Base-by-base conservation (phyloP, 306 rosid species). In the Fragaria ananassa region DNA sequence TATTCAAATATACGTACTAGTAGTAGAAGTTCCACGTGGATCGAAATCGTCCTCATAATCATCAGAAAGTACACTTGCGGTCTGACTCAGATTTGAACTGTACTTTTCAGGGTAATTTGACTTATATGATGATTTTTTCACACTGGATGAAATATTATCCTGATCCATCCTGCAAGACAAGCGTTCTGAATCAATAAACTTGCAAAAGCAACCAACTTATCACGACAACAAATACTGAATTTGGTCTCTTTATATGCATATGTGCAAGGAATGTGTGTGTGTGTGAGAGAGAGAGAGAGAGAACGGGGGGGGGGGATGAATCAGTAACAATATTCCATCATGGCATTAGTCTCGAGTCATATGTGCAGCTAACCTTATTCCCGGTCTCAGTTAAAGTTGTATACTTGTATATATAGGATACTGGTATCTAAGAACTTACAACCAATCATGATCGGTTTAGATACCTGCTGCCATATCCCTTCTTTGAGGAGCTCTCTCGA, bases 1-100 rank as follows among this genome's bases (percentile, higher is more conserved):
- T 44, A 61, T 50, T 79, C 65, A 71, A 60, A 79, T 41, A 76
- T 47, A 88, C 97, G 84, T 85, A 92, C 98, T 92, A 41, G 87
- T 47, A 50, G 84, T 76, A 78, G 97, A 85, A 68, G 89, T 91
- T 79, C 99, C 99, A 68, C 99, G 90, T 1, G 99, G 99, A 85
- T 96, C 96, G 88, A 96, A 96, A 75, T 92, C 97, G 65, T 90
- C 96, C 44, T 92, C 93, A 1, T 83, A 71, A 54, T 74, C 79
- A 57, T 78, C 87, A 54, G 78, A 79, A 64, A 83, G 82, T 76
- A 63, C 82, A 71, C 74, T 80, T 56, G 90, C 45, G 47, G 85
- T 83, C 74, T 89, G 91, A 69, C 88, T 76, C 79, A 86, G 74
- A 78, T 78, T 82, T 75, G 91, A 78, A 78, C 78, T 57, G 65